Conservation (phyloP, 192 early-diverging fungal species). For the Spinellus fusiger region DNA sequence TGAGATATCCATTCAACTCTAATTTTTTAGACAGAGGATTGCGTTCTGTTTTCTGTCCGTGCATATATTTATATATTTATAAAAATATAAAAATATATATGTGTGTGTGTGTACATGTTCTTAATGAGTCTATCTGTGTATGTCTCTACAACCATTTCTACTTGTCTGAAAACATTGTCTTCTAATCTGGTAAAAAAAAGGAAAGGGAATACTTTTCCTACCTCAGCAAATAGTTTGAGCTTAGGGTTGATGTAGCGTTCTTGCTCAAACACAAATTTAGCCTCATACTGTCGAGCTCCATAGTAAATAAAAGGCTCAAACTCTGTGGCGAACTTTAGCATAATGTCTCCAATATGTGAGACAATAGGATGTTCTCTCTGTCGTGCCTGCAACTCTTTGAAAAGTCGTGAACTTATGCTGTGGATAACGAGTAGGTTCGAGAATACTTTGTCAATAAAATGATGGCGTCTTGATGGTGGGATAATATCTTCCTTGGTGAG, state of each 20-base stretch:
- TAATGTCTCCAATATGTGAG: constrained; percentile 80
- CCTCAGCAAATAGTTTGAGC: constrained; percentile 72
- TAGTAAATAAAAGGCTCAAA: constrained; percentile 80
- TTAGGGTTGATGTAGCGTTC: constrained; percentile 60
- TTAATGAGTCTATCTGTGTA: neutral
- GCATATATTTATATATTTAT: neutral
- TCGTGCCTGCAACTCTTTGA: constrained; percentile 50
- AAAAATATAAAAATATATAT: neutral
- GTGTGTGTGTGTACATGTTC: neutral
- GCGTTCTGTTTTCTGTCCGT: constrained; percentile 64
- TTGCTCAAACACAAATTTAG: constrained; percentile 72
- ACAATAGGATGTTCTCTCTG: constrained; percentile 70
- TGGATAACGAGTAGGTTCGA: constrained; percentile 66
- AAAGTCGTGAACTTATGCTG: constrained; percentile 54
- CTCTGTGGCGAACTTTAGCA: constrained; percentile 58
- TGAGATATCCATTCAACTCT: constrained; percentile 80
- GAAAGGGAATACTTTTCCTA: constrained; percentile 13
- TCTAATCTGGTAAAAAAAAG: neutral
- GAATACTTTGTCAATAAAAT: constrained; percentile 77
- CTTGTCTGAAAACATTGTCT: neutral
- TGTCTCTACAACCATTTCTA: neutral
- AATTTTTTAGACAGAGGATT: constrained; percentile 73
- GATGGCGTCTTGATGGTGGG: constrained; percentile 48
- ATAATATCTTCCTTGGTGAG: constrained; percentile 64
- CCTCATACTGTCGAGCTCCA: constrained; percentile 76